phyloP scores from a whole-genome alignment of 352 stramenopile genomes.

The Globisporangium paroecandrum region DNA sequence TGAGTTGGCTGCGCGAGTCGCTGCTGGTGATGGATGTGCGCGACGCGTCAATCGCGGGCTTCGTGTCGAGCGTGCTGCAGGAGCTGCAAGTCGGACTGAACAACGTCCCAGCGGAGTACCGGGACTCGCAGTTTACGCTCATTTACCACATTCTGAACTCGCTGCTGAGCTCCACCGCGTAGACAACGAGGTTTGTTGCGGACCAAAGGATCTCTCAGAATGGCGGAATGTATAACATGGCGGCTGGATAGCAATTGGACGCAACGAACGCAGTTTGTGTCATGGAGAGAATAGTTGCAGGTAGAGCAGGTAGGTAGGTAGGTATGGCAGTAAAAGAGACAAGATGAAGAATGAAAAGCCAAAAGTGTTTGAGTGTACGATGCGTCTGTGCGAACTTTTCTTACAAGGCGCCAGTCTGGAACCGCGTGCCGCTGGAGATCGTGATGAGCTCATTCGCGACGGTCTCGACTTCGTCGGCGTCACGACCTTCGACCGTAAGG shows the following conservation, averaged over 20 bases:
- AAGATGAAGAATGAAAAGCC: background rate
- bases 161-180: slow-evolving; percentile 57
- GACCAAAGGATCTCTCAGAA: too few species aligned
- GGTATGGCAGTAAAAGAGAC: background rate
- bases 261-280: background rate
- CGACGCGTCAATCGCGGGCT: slow-evolving; percentile 68
- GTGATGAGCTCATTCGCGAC: slow-evolving; percentile 40
- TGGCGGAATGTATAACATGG: background rate
- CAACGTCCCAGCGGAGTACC: slow-evolving; percentile 46
- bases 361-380: background rate
- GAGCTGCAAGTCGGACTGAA: slow-evolving; percentile 68
- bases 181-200: background rate
- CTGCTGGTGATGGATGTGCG: slow-evolving; percentile 79
- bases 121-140: slow-evolving; percentile 81
- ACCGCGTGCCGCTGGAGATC: slow-evolving; percentile 26
- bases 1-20: slow-evolving; percentile 76
- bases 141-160: slow-evolving; percentile 86
- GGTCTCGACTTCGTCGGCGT: slow-evolving; percentile 48
- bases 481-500: slow-evolving; percentile 61
- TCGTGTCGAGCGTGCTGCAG: slow-evolving; percentile 74
- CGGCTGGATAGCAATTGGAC: background rate
- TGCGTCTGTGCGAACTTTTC: slow-evolving; percentile 48
- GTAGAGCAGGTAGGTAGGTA: background rate
- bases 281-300: background rate
- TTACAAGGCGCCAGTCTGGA: slow-evolving; percentile 8